Evolutionary conservation across 352 stramenopile genomes (phyloP).

Genomic region (Globisporangium middletonii): DNA sequence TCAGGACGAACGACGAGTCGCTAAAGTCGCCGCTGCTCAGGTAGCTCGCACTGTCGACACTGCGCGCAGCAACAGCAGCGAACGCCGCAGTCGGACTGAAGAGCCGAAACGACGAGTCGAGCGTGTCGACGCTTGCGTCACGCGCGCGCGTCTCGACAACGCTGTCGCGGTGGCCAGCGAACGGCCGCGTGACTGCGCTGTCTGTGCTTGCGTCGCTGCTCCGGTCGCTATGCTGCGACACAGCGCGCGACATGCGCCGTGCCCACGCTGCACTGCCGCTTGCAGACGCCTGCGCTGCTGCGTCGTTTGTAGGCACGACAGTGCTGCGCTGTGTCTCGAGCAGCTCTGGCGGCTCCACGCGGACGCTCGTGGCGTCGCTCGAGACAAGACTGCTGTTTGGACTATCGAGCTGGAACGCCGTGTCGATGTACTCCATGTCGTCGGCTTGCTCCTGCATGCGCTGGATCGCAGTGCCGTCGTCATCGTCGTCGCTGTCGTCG

Average conservation of each 20-base stretch:
- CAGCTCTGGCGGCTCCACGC: background rate
- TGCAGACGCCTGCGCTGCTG: background rate
- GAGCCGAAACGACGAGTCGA: constrained; percentile 8
- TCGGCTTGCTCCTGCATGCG: constrained; percentile 51
- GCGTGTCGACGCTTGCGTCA: background rate
- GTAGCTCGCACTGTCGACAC: background rate
- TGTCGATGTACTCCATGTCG: constrained; percentile 35
- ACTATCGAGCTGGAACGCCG: constrained; percentile 23
- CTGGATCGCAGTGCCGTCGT: constrained; percentile 16
- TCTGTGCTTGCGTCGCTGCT: background rate
- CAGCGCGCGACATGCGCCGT: constrained; percentile 1
- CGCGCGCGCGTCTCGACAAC: background rate
- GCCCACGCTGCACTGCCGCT: background rate
- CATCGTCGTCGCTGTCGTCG: constrained; percentile 24
- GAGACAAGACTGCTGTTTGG: constrained; percentile 3
- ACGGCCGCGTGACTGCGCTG: background rate
- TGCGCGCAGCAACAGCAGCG: background rate
- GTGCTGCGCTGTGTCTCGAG: background rate
- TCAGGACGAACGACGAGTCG: constrained; percentile 10
- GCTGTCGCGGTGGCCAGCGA: constrained; percentile 6
- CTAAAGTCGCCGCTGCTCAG: constrained; percentile 1
- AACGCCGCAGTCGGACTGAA: background rate
- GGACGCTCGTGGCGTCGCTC: constrained; percentile 4
- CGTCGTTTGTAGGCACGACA: too few species aligned
- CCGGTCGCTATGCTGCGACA: constrained; percentile 1